Evolutionary conservation across 1,139 yeast genomes (phyloP).

Genomic region (Taphrina flavorubra): DNA sequence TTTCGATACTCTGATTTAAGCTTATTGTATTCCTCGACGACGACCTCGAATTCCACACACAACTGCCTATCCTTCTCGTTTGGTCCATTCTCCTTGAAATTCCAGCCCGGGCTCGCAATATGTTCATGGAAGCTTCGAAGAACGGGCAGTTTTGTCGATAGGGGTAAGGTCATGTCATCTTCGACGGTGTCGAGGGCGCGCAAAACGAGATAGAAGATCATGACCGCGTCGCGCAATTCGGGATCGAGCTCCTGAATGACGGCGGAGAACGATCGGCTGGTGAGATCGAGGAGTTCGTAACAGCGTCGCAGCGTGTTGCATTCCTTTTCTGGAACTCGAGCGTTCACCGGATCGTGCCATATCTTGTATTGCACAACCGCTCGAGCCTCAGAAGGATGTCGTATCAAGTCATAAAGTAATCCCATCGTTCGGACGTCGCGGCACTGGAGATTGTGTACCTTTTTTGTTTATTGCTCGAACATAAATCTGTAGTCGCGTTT

Average conservation of each 20-base stretch:
- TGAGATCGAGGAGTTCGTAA: constrained; percentile 66
- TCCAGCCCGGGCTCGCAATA: constrained; percentile 73
- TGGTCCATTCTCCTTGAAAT: constrained; percentile 71
- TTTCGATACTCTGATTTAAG: constrained; percentile 78
- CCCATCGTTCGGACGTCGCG: constrained; percentile 9
- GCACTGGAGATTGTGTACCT: not conserved
- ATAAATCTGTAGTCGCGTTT: not conserved
- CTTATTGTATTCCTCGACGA: constrained; percentile 72
- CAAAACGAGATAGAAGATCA: constrained; percentile 81
- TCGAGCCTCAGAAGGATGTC: constrained; percentile 45
- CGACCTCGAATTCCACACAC: constrained; percentile 71
- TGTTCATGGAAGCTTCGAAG: constrained; percentile 71
- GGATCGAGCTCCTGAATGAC: constrained; percentile 92
- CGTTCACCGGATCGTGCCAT: constrained; percentile 58
- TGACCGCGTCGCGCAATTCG: constrained; percentile 77
- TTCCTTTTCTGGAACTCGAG: constrained; percentile 57
- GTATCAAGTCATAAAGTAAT: constrained; percentile 16
- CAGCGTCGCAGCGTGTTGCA: constrained; percentile 65
- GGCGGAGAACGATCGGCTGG: constrained; percentile 91
- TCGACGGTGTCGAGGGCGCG: constrained; percentile 96
- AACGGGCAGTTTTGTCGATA: constrained; percentile 72
- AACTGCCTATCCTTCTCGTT: constrained; percentile 82
- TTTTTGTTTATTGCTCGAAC: not conserved
- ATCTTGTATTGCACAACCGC: constrained; percentile 47
- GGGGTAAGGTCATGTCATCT: constrained; percentile 89